Percentiles rank a stretch among this genome's conserved stretches.
phyloP scores from a whole-genome alignment of 441 rosid species.

The Pelargonium australe region DNA sequence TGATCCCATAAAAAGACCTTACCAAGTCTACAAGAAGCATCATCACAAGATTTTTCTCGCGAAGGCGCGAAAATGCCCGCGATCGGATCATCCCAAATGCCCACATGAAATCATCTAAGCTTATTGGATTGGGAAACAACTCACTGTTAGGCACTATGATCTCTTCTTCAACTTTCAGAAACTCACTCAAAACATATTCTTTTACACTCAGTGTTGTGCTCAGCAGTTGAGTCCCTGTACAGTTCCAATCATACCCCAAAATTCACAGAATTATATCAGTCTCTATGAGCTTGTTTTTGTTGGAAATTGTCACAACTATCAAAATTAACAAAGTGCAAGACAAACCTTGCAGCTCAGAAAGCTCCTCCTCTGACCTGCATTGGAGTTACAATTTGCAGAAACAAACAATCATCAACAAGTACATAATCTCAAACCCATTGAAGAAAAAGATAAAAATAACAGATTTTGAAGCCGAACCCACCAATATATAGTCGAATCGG shows the following conservation, averaged over 20 bases:
- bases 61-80: slow-evolving; percentile 81
- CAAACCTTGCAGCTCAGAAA: slow-evolving; percentile 81
- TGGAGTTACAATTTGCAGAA: slow-evolving; percentile 39
- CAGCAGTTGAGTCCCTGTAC: slow-evolving; percentile 71
- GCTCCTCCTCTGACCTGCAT: slow-evolving; percentile 98
- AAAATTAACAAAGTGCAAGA: background rate
- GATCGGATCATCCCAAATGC: slow-evolving; percentile 86
- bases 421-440: slow-evolving; percentile 11
- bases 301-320: background rate
- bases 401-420: background rate
- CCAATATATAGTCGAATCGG: slow-evolving; percentile 87
- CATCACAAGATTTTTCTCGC: slow-evolving; percentile 77
- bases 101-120: slow-evolving; percentile 70
- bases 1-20: no score
- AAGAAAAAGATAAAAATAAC: background rate
- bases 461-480: slow-evolving; percentile 36
- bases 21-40: slow-evolving; percentile 89
- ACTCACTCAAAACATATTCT: slow-evolving; percentile 55
- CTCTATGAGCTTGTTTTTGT: background rate
- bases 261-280: background rate
- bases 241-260: slow-evolving; percentile 11
- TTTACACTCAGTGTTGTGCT: slow-evolving; percentile 67
- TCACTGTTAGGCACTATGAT: slow-evolving; percentile 46
- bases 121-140: slow-evolving; percentile 55
- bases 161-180: slow-evolving; percentile 54